Evolutionary conservation across 176 grass and related monocot genomes (phyloP), one percentile per base, ranked within the genome.

Genomic region (Oryza longistaminata): DNA sequence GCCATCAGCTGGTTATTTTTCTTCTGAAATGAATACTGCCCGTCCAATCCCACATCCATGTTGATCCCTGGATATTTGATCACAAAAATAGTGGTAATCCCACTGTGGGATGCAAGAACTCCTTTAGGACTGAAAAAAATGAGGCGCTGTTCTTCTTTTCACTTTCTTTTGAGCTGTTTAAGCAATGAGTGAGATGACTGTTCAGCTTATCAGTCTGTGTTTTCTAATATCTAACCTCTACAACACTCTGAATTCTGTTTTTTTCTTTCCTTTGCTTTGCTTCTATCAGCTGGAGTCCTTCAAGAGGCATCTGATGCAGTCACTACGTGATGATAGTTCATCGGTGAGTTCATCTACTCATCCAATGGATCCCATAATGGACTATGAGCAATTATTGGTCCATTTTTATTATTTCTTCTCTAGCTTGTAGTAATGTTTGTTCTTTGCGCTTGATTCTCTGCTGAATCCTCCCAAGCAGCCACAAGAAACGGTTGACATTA

Each of bases 301-400:
- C 82, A 99, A 94, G 90, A 88, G 86, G 62, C 96, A 99, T 76
- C 84, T 99, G 73, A 92, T 99, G 91, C 93, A 92, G 81, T 94
- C 96, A 21, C 75, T 99, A 14, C 87, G 68, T 19, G 91, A 99
- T 31, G 93, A 99, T 27, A 89, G 72, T 74, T 70, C 90, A 79
- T 83, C 96, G 44, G 96, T 96, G 76, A 58, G 90, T 89, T 91
- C 68, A 64, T 85, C 27, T 73, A 46, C 35, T 19, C 77, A 71
- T 39, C 73, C 64, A 61, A 14, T 66, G 3, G 55, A 86, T 82
- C 40, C 40, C 5, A 1, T 42, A 34, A 49, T 89, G 70, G 44
- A 42, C 25, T 34, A 60, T 71, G 29, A 42, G 2, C 2, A 17
- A 33, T 64, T 73, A 25, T 42, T 27, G 48, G 0, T 71, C 3